Conservation (phyloP, 177 flowering plant genomes). For the Tripterygium wilfordii region DNA sequence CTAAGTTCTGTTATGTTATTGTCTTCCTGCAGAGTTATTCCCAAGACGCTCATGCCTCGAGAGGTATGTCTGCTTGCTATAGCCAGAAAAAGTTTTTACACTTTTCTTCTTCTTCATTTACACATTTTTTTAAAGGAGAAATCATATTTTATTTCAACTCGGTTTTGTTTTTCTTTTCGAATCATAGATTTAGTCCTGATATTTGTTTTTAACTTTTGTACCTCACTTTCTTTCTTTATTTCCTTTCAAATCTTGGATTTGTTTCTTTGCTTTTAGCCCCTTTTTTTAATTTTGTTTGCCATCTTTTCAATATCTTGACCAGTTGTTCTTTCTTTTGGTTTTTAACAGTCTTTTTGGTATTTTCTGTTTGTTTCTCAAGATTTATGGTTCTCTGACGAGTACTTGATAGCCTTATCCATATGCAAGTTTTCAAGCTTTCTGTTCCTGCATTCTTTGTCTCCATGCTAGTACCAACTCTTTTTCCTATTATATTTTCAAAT, state of each 20-base stretch:
- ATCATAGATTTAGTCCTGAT: background rate
- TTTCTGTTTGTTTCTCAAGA: conserved; percentile 3
- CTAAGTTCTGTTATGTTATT: conserved; percentile 70
- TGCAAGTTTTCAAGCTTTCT: no score
- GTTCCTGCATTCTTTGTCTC: conserved; percentile 6
- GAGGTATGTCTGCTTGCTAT: conserved; percentile 77
- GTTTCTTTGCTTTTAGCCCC: background rate
- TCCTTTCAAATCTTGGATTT: background rate
- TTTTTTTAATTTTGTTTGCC: background rate
- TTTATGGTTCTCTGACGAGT: conserved; percentile 4
- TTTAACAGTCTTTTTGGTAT: background rate
- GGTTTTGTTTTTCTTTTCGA: background rate
- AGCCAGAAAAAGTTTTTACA: conserved; percentile 20
- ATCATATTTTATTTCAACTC: background rate
- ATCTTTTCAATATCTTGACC: background rate
- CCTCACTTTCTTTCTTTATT: background rate
- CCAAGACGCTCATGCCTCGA: conserved; percentile 99
- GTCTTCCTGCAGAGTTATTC: conserved; percentile 90
- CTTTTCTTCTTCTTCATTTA: conserved; percentile 30
- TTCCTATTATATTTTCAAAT: conserved; percentile 7
- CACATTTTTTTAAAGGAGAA: conserved; percentile 4
- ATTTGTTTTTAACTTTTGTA: background rate
- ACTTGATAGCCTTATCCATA: conserved; percentile 16
- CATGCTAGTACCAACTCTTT: conserved; percentile 1
- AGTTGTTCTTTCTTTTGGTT: background rate